These are phyloP conservation scores for Selenicereus undatus DNA, from an alignment of 148 eudicot species.

Conservation along the genomic window DNA sequence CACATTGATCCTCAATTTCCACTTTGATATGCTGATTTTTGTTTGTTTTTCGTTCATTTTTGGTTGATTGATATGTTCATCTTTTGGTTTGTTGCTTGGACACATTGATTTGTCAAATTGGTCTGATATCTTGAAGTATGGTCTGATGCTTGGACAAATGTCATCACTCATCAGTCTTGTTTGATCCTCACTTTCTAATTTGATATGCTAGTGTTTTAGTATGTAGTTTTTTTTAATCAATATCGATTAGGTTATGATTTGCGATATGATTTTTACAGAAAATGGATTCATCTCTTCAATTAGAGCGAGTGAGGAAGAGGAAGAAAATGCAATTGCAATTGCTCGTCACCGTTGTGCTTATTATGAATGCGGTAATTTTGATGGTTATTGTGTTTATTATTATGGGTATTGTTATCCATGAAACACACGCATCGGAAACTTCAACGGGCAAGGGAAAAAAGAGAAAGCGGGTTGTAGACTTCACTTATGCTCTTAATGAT, in stretches of 20 bases:
- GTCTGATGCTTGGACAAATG: too few relatives aligned
- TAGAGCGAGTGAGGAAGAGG: neutral
- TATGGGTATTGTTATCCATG: neutral
- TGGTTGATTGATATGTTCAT: too few relatives aligned
- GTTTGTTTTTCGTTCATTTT: too few relatives aligned
- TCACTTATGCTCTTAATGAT: neutral
- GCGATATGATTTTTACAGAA: neutral
- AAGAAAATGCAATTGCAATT: neutral
- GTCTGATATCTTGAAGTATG: too few relatives aligned
- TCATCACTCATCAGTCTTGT: too few relatives aligned
- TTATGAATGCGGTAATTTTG: neutral
- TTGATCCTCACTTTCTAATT: too few relatives aligned
- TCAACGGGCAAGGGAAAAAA: neutral
- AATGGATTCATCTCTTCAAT: neutral
- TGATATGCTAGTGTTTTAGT: neutral
- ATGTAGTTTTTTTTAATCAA: too few relatives aligned
- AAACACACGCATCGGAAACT: neutral
- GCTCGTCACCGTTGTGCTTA: neutral
- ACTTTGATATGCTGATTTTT: too few relatives aligned
- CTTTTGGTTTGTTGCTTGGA: too few relatives aligned
- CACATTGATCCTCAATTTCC: too few relatives aligned
- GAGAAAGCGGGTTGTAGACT: neutral
- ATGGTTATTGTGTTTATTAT: neutral
- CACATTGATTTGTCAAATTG: too few relatives aligned
- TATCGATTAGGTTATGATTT: neutral